Percentiles rank a stretch among this genome's conserved stretches.
phyloP scores from a whole-genome alignment of 345 rosid genomes.

The Clausena lansium region DNA sequence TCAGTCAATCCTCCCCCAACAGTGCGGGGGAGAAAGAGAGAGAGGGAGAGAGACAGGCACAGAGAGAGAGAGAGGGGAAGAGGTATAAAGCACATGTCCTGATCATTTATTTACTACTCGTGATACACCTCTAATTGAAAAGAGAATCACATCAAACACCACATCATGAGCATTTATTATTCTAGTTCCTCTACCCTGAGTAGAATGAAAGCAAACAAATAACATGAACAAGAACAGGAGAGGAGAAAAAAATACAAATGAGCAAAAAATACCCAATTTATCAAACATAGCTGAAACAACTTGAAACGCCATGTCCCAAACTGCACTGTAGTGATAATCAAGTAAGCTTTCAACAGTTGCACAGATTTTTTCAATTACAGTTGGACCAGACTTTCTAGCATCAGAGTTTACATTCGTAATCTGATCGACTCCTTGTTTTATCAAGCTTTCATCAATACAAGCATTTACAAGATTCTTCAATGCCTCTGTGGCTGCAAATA shows the following conservation, averaged over 20 bases:
- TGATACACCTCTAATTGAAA: not conserved
- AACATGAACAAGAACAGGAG: not conserved
- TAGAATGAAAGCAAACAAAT: not conserved
- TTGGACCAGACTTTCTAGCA: conserved; percentile 60
- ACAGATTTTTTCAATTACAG: conserved; percentile 75
- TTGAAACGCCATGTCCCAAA: conserved; percentile 86
- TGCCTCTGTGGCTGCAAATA: conserved; percentile 73
- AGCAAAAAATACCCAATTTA: conserved; percentile 57
- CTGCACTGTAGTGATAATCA: conserved; percentile 69
- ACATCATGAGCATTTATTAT: not conserved
- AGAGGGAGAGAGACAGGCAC: no score
- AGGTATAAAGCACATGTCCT: not conserved
- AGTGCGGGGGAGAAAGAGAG: not conserved
- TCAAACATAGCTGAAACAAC: conserved; percentile 67
- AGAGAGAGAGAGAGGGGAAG: not conserved
- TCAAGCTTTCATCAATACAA: conserved; percentile 76
- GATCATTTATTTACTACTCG: not conserved
- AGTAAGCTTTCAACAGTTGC: conserved; percentile 78
- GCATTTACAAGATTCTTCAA: conserved; percentile 62
- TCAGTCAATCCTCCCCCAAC: not conserved
- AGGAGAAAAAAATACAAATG: not conserved
- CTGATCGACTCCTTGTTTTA: conserved; percentile 74
- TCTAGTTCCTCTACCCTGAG: not conserved
- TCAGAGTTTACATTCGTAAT: conserved; percentile 36
- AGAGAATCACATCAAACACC: not conserved